Evolutionary conservation across 1,284 basidiomycete genomes (phyloP).

Genomic region (Lentinula novae-zelandiae): DNA sequence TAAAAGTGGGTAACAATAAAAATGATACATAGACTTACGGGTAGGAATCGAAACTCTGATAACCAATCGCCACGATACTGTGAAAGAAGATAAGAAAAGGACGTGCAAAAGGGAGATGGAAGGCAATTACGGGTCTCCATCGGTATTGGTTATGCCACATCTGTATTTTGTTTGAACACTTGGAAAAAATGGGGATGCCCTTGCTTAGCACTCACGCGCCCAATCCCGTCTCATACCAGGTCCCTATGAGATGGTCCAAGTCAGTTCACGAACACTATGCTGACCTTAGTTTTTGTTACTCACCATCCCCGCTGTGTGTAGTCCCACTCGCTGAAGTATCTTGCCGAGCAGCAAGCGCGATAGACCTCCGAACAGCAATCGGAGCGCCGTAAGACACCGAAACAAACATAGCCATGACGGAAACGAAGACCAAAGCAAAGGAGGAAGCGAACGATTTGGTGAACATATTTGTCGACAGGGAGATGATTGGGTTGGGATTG

Average conservation of each 20-base stretch:
- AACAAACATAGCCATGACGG: neutral
- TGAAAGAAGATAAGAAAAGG: neutral
- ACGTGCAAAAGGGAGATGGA: neutral
- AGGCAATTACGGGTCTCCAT: conserved; percentile 1
- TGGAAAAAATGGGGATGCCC: too few relatives aligned
- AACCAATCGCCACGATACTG: conserved; percentile 11
- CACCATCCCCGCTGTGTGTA: conserved; percentile 3
- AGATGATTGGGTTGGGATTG: neutral
- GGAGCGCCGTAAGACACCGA: neutral
- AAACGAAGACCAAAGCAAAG: neutral
- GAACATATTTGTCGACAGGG: neutral
- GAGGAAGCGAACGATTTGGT: neutral
- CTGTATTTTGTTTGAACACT: neutral
- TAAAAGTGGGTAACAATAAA: neutral
- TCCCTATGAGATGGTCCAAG: neutral
- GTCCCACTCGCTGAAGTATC: neutral
- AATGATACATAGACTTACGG: conserved; percentile 5
- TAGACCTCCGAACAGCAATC: neutral
- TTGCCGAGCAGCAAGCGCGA: neutral
- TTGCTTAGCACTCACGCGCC: conserved; percentile 11
- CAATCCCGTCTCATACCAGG: conserved; percentile 13
- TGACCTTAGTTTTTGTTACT: neutral
- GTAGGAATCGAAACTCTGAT: conserved; percentile 7
- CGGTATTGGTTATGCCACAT: conserved; percentile 14
- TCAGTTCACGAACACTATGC: neutral